Conservation (phyloP, 768 basidiomycete genomes). For the Kwoniella dendrophila region DNA sequence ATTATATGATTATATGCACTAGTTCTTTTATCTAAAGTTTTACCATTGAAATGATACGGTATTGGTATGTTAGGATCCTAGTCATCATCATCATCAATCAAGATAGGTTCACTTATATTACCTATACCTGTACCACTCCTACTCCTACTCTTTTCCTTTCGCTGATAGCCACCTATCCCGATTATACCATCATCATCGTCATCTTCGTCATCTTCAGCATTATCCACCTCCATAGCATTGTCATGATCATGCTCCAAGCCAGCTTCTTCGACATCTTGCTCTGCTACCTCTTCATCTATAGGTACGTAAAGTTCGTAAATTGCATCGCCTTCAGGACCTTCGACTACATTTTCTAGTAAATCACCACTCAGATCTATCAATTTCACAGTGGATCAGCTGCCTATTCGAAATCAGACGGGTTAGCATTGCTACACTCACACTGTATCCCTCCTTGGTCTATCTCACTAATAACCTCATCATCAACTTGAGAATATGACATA, state of each 20-base stretch:
- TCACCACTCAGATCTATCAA: constrained; percentile 48
- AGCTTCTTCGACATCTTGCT: not conserved
- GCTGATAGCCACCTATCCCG: too few species aligned
- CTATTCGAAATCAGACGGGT: not conserved
- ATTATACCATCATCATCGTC: not conserved
- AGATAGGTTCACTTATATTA: too few species aligned
- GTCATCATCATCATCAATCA: too few species aligned
- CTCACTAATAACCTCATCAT: constrained; percentile 19
- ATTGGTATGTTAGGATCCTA: too few species aligned
- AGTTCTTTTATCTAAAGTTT: too few species aligned
- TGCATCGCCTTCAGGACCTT: constrained; percentile 54
- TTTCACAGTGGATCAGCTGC: not conserved
- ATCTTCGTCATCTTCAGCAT: not conserved
- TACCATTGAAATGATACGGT: too few species aligned
- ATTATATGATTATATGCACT: too few species aligned
- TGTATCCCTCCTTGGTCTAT: constrained; percentile 26
- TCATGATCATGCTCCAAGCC: too few species aligned
- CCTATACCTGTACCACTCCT: too few species aligned
- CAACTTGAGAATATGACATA: constrained; percentile 46
- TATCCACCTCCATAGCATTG: too few species aligned
- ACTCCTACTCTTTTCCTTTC: too few species aligned
- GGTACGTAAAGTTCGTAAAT: constrained; percentile 51
- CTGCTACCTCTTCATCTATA: constrained; percentile 28
- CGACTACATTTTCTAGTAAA: constrained; percentile 48
- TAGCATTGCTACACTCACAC: too few species aligned